These are phyloP conservation scores for Alectoria sarmentosa DNA, from an alignment of 495 filamentous ascomycete species.

Conservation along the genomic window DNA sequence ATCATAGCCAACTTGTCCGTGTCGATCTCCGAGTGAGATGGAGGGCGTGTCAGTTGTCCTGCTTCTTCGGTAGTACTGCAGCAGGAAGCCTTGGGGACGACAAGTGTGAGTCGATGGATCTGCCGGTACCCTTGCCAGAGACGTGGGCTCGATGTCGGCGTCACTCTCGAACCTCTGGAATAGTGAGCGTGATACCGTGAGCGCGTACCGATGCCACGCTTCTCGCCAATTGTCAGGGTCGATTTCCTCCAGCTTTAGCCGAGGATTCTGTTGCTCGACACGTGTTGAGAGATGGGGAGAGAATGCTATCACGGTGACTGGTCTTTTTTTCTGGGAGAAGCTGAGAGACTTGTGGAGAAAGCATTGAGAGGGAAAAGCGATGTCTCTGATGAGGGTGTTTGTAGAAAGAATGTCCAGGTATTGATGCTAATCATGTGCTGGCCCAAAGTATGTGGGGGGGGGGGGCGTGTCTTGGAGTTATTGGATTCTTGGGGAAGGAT, in stretches of 20 bases:
- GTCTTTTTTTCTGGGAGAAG: background rate
- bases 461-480: conserved; percentile 17
- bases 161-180: background rate
- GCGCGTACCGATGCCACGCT: background rate
- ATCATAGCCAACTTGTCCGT: background rate
- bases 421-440: conserved; percentile 12
- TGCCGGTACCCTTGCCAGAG: background rate
- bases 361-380: background rate
- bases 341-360: background rate
- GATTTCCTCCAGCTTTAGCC: background rate
- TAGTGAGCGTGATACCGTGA: background rate
- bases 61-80: background rate
- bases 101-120: background rate
- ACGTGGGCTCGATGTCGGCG: background rate
- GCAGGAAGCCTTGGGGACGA: background rate
- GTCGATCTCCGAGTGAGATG: background rate
- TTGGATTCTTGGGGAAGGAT: conserved; percentile 14
- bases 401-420: background rate
- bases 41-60: background rate
- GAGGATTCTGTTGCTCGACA: background rate
- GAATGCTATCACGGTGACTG: background rate
- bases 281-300: background rate
- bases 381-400: background rate
- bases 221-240: background rate
- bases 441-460: conserved; percentile 10